Evolutionary conservation across 768 basidiomycete species (phyloP).

Genomic region (Pleurotus giganteus): DNA sequence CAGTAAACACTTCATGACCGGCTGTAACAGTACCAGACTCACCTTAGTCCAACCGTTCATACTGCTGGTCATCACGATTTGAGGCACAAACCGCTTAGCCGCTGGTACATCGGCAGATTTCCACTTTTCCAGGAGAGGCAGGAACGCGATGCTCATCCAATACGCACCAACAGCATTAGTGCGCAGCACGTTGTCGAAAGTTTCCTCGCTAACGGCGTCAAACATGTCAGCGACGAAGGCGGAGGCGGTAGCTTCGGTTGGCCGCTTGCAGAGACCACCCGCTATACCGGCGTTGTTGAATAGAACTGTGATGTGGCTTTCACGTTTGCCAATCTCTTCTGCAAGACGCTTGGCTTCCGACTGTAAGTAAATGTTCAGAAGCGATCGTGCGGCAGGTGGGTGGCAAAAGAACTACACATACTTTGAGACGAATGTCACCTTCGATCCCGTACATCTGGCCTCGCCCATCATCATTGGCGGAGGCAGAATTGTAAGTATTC

Average conservation of each 20-base stretch:
- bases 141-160: conserved; percentile 57
- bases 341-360: conserved; percentile 42
- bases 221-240: conserved; percentile 38
- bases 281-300: conserved; percentile 49
- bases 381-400: too few species aligned
- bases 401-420: conserved; percentile 11
- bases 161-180: conserved; percentile 47
- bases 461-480: conserved; percentile 20
- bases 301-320: conserved; percentile 39
- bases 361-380: conserved; percentile 18
- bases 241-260: conserved; percentile 28
- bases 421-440: conserved; percentile 41
- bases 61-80: conserved; percentile 48
- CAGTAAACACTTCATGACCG: too few species aligned
- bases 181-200: conserved; percentile 32
- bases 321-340: conserved; percentile 33
- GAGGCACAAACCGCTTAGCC: conserved; percentile 38
- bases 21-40: too few species aligned
- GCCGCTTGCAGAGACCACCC: conserved; percentile 24
- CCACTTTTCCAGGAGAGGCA: conserved; percentile 50
- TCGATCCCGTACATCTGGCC: conserved; percentile 39
- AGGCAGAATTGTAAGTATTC: conserved; percentile 35
- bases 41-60: conserved; percentile 56
- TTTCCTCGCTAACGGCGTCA: conserved; percentile 32
- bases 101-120: conserved; percentile 27